Base-by-base conservation (phyloP, 176 grass and related monocot genomes). In the Saccharum officinarum region DNA sequence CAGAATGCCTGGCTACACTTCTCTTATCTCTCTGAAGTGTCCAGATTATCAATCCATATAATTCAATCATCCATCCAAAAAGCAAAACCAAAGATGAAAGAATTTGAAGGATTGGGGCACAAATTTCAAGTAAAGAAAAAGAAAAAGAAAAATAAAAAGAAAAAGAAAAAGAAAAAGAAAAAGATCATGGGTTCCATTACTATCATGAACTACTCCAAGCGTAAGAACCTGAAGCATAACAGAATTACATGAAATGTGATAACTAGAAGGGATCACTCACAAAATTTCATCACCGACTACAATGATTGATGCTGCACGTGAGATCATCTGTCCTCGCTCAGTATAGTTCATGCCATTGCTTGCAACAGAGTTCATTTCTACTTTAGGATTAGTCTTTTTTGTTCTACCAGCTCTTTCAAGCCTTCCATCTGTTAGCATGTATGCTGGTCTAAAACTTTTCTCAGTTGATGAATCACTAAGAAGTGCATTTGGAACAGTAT, bases 401-500 rank as follows among this genome's bases (percentile, higher is more conserved):
- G 86, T 83, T 96, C 97, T 85, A 44, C 97, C 97, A 69, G 97
- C 97, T 80, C 97, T 95, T 92, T 99, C 97, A 80, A 96, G 91
- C 57, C 97, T 95, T 83, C 97, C 97, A 80, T 99, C 97, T 73
- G 90, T 86, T 77, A 99, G 86, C 97, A 96, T 91, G 86, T 96
- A 99, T 84, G 97, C 97, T 85, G 97, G 97, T 89, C 92, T 99
- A 88, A 99, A 99, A 79, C 45, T 89, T 78, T 95, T 93, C 63
- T 75, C 80, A 55, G 39, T 81, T 77, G 91, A 84, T 16, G 82
- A 91, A 86, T 95, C 85, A 76, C 88, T 88, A 83, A 99, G 82
- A 83, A 99, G 92, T 89, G 93, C 76, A 91, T 99, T 99, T 77
- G 97, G 97, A 90, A 99, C 81, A 46, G 97, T 99, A 74, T 99